Base-by-base conservation (phyloP, 2,329 filamentous ascomycete genomes). In the Aspergillus uvarum region DNA sequence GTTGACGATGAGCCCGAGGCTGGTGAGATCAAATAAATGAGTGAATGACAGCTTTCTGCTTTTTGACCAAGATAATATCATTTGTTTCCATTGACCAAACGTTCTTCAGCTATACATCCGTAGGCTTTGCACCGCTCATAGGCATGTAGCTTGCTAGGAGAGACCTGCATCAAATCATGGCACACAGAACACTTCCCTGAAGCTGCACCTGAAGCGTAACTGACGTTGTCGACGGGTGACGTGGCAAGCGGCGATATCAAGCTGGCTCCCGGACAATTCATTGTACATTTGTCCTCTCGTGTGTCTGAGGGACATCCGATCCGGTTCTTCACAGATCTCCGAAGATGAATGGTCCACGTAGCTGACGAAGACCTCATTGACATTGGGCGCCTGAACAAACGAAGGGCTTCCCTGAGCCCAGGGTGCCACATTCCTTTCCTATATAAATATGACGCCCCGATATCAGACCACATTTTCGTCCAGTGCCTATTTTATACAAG, bases 1-100 rank as follows among this genome's bases (percentile, higher is more conserved):
- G 86, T 88, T 67, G 75, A 75, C 56, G 90, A 94, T 74, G 87
- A 87, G 65, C 77, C 85, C 14, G 87, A 92, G 73, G 87, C 75
- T 64, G 79, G 79, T 61, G 80, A 79, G 63, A 72, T 74, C 59
- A 76, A 75, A 74, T 73, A 74, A 68, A 72, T 68, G 65, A 64
- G 61, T 62, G 57, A 65, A 58, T 66, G 63, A 58, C 63, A 61
- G 59, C 50, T 62, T 69, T 59, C 63, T 61, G 63, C 66, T 68
- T 67, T 63, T 67, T 66, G 59, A 63, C 64, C 69, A 72, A 68
- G 62, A 68, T 71, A 69, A 74, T 68, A 63, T 61, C 51, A 61
- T 57, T 52, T 66, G 44, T 61, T 63, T 59, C 64, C 54, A 42
- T 60, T 49, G 51, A 56, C 22, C 35, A 44, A 54, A 48, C 22